Conservation (phyloP, 495 filamentous ascomycete genomes). For the Parmelia sp. region DNA sequence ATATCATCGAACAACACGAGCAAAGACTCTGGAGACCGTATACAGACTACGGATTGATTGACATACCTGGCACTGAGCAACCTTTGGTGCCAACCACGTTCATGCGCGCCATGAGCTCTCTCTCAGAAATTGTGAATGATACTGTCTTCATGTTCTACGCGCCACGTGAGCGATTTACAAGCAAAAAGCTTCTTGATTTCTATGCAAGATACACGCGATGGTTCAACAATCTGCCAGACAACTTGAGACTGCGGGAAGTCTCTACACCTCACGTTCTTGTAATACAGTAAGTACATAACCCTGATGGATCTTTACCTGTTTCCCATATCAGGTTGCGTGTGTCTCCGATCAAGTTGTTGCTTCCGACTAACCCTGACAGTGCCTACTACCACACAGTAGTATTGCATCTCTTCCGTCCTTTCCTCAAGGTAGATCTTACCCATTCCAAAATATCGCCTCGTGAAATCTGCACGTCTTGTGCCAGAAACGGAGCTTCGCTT, state of each 20-base stretch:
- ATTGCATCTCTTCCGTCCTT: constrained; percentile 36
- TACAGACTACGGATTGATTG: constrained; percentile 16
- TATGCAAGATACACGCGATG: constrained; percentile 38
- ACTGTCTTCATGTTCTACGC: constrained; percentile 42
- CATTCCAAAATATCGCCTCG: constrained; percentile 29
- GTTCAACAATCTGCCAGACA: constrained; percentile 36
- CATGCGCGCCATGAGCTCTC: constrained; percentile 31
- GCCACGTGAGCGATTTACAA: constrained; percentile 39
- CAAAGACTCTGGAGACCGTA: constrained; percentile 31
- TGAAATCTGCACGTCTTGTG: constrained; percentile 30
- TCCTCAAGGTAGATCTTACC: constrained; percentile 30
- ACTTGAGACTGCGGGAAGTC: constrained; percentile 30
- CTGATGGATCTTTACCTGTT: not conserved
- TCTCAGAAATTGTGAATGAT: constrained; percentile 42
- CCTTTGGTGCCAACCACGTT: constrained; percentile 24
- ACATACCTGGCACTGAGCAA: constrained; percentile 15
- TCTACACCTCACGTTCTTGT: constrained; percentile 33
- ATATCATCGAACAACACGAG: constrained; percentile 27
- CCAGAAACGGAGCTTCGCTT: constrained; percentile 28
- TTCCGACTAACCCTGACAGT: constrained; percentile 21
- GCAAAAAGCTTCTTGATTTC: constrained; percentile 32
- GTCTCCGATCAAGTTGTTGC: not conserved
- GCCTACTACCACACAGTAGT: constrained; percentile 34
- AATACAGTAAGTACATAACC: constrained; percentile 35
- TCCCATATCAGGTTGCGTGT: not conserved